Base-by-base conservation (phyloP, 345 rosid genomes). In the Euphorbia peplus region DNA sequence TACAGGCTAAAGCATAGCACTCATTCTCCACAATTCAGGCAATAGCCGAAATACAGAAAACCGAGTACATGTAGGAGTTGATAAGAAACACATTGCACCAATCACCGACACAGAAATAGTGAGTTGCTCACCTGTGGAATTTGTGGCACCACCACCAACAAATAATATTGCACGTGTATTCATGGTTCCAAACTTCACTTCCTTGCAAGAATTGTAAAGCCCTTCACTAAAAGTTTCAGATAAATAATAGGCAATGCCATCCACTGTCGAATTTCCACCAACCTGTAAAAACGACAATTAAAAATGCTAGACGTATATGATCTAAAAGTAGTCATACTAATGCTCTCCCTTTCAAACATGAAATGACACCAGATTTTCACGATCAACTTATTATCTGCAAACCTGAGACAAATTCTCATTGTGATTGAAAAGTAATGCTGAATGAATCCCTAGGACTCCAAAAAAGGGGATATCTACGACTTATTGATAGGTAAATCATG, bases 171-270 rank as follows among this genome's bases (percentile, higher is more conserved):
- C 76, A 56, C 76, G 50, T 19, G 76, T 73, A 73, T 73, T 73
- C 76, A 73, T 73, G 13, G 76, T 73, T 18, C 76, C 76, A 67
- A 73, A 73, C 39, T 73, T 73, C 46, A 73, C 76, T 15, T 73
- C 76, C 48, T 60, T 66, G 61, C 76, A 73, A 28, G 76, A 73
- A 42, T 67, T 21, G 32, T 67, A 73, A 15, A 73, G 61, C 58
- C 60, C 55, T 73, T 73, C 61, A 51, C 67, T 67, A 67, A 66
- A 73, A 42, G 44, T 24, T 18, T 73, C 67, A 10, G 76, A 32
- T 29, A 73, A 32, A 73, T 66, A 67, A 66, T 66, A 73, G 59
- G 60, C 76, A 52, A 73, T 73, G 53, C 71, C 71, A 67, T 73
- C 76, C 55, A 73, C 76, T 14, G 76, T 73, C 60, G 42, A 61